Conservation (phyloP, 2,329 filamentous ascomycete genomes). For the Colletotrichum sp. region DNA sequence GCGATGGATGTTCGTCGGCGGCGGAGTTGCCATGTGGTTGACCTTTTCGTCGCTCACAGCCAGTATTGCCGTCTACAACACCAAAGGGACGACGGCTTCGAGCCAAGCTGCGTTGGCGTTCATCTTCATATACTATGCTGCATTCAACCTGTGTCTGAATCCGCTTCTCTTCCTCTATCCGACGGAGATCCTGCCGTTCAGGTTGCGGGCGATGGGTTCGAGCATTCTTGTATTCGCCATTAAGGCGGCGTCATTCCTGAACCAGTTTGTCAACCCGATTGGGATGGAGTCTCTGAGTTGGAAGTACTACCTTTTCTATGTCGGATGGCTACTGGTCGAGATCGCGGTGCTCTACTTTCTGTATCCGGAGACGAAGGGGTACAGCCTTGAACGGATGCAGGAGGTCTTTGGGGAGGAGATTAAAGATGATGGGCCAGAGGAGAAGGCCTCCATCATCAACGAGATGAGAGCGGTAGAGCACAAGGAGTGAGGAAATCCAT, state of each 20-base stretch:
- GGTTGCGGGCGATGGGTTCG: slow-evolving; percentile 29
- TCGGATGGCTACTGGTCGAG: neutral
- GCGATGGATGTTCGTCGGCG: slow-evolving; percentile 32
- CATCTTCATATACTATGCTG: slow-evolving; percentile 40
- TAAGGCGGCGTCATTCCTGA: slow-evolving; percentile 28
- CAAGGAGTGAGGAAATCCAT: neutral
- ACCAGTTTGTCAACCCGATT: slow-evolving; percentile 41
- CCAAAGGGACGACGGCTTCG: neutral
- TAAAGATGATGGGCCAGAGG: neutral
- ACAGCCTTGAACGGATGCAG: neutral
- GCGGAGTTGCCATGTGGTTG: neutral
- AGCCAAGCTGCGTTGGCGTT: slow-evolving; percentile 27
- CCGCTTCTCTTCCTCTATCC: slow-evolving; percentile 22
- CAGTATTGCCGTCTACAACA: neutral
- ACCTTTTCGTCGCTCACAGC: neutral
- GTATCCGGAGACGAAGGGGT: neutral
- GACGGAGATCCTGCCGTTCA: slow-evolving; percentile 30
- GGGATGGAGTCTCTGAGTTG: slow-evolving; percentile 29
- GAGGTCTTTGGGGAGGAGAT: neutral
- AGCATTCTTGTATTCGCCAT: slow-evolving; percentile 26
- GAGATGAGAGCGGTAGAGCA: neutral
- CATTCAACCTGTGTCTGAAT: neutral
- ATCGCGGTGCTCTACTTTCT: neutral
- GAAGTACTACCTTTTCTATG: slow-evolving; percentile 25
- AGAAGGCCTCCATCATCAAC: neutral